These are phyloP conservation scores for Beauveria caledonica DNA, from an alignment of 2,329 filamentous ascomycete genomes.

Conservation along the genomic window DNA sequence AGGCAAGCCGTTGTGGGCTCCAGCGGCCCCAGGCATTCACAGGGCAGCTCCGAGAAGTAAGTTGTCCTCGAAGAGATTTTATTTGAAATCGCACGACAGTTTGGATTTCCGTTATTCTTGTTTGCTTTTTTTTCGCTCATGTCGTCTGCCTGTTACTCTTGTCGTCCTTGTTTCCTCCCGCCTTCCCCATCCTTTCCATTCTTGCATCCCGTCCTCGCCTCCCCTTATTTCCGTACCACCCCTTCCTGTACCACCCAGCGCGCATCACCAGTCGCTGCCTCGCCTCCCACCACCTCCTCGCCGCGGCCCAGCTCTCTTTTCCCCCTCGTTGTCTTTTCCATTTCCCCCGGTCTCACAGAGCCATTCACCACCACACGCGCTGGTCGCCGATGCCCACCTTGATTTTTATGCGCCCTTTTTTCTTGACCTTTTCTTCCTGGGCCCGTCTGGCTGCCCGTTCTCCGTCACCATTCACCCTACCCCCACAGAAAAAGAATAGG, in stretches of 20 bases:
- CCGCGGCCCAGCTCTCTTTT: background rate
- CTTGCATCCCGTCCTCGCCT: background rate
- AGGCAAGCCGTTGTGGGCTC: constrained; percentile 35
- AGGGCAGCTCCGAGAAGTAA: constrained; percentile 46
- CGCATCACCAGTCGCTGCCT: background rate
- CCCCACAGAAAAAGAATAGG: background rate
- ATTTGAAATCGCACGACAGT: no score
- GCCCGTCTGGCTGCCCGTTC: background rate
- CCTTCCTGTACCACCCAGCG: background rate
- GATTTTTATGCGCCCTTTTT: background rate
- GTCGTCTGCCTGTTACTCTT: background rate
- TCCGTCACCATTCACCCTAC: constrained; percentile 1
- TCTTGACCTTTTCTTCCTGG: background rate
- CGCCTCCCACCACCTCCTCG: background rate
- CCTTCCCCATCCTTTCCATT: constrained; percentile 4
- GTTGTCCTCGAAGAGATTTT: constrained; percentile 21
- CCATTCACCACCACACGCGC: background rate
- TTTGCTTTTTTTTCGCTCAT: no score
- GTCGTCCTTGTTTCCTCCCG: constrained; percentile 8
- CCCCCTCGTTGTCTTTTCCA: background rate
- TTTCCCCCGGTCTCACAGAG: background rate
- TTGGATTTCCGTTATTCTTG: no score
- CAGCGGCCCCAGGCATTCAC: constrained; percentile 38
- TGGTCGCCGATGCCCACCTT: background rate
- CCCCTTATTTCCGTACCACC: constrained; percentile 2